These are phyloP conservation scores for Datisca glomerata DNA, from an alignment of 306 rosid genomes.

Conservation along the genomic window DNA sequence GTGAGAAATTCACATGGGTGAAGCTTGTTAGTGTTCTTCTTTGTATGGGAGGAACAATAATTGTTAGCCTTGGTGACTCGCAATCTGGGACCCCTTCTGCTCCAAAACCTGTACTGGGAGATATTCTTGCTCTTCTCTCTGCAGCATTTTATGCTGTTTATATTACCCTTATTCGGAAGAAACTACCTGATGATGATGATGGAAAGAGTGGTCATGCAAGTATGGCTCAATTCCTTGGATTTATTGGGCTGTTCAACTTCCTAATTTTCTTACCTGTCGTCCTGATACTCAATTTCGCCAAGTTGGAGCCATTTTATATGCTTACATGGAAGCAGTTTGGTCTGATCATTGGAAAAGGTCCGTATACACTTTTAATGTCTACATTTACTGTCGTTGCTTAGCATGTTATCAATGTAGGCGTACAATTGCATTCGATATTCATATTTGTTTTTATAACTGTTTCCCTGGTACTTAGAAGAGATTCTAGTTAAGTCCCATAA, in stretches of 20 bases:
- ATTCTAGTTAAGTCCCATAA: too few relatives aligned
- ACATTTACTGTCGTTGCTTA: too few relatives aligned
- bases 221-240: conserved; percentile 95
- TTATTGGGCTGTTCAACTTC: conserved; percentile 71
- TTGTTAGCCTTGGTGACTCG: conserved; percentile 90
- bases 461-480: too few relatives aligned
- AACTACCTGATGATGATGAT: conserved; percentile 62
- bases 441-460: too few relatives aligned
- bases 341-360: conserved; percentile 85
- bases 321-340: conserved; percentile 78
- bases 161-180: conserved; percentile 85
- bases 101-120: conserved; percentile 86
- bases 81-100: conserved; percentile 22
- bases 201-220: conserved; percentile 68
- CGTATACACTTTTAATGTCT: conserved; percentile 21
- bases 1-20: conserved; percentile 82
- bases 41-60: conserved; percentile 90
- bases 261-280: conserved; percentile 72
- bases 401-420: too few relatives aligned
- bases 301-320: conserved; percentile 42
- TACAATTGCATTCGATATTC: too few relatives aligned
- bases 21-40: conserved; percentile 85
- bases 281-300: conserved; percentile 44
- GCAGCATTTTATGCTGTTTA: conserved; percentile 78
- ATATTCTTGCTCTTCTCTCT: conserved; percentile 63